These are phyloP conservation scores for Ophiocordyceps australis DNA, from an alignment of 2,329 filamentous ascomycete species.

Conservation along the genomic window DNA sequence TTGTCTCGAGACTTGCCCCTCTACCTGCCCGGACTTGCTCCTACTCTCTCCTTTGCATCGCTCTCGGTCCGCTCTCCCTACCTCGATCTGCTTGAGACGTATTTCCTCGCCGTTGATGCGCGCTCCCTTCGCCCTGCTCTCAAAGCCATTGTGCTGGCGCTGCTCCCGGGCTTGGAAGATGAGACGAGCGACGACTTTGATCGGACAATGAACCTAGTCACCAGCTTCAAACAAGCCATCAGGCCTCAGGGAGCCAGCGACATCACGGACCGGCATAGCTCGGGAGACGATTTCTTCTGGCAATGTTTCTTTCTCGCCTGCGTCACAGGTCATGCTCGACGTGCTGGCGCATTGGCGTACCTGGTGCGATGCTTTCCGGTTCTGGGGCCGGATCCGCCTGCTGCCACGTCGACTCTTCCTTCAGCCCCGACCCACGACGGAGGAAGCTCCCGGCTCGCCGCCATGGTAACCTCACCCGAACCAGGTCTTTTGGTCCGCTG, in stretches of 20 bases:
- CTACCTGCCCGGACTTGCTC: constrained; percentile 77
- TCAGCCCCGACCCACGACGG: constrained; percentile 2
- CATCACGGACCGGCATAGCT: constrained; percentile 32
- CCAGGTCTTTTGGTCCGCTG: constrained; percentile 79
- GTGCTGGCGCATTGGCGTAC: constrained; percentile 78
- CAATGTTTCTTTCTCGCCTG: constrained; percentile 91
- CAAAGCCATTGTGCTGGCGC: constrained; percentile 75
- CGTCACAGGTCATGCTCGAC: constrained; percentile 72
- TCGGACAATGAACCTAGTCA: constrained; percentile 59
- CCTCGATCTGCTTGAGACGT: constrained; percentile 63
- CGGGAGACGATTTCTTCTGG: constrained; percentile 84
- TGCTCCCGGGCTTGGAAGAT: constrained; percentile 84
- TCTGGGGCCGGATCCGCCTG: constrained; percentile 6
- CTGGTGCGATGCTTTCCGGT: constrained; percentile 57
- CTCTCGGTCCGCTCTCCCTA: constrained; percentile 77
- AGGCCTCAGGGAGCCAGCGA: constrained; percentile 31
- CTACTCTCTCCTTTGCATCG: constrained; percentile 86
- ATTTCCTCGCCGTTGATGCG: constrained; percentile 57
- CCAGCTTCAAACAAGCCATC: constrained; percentile 56
- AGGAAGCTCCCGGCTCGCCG: constrained; percentile 26
- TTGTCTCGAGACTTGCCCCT: constrained; percentile 68
- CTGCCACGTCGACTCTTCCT: constrained; percentile 2
- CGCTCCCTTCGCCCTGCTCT: constrained; percentile 65
- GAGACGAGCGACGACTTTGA: constrained; percentile 97
- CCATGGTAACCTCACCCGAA: constrained; percentile 70